Base-by-base conservation (phyloP, 768 basidiomycete genomes). In the Leccinum olivaceopallidum region DNA sequence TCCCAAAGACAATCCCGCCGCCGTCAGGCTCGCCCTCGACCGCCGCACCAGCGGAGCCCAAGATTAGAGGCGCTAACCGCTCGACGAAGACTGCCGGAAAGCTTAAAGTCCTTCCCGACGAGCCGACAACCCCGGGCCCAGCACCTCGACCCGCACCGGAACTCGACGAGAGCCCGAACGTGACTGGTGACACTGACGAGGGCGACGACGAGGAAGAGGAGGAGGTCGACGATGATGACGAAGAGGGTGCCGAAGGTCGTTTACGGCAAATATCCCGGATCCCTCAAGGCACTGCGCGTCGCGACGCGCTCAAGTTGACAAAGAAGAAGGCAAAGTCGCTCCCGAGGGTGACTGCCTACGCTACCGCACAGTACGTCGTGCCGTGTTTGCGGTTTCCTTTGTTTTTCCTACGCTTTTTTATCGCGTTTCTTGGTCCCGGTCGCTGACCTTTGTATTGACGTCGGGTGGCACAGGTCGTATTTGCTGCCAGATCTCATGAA, bases 311-410 rank as follows among this genome's bases (percentile, higher is more conserved):
- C 62, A 87, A 81, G 60, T 75, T 98, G 64, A 98, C 95, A 2
- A 96, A 97, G 78, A 95, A 92, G 78, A 96, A 95, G 72, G 94
- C 94, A 3, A 95, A 95, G 71, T 87, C 86, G 13, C 73, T 97
- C 13, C 95, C 95, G 34, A 79, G 95, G 67, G 95, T 95, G n/a
- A 97, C 95, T 3, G 95, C 95, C 5, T 97, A 96, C 75, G 94
- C 95, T 49, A 97, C 94, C 16, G 92, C 95, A 34, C 88, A 83
- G 95, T 95, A 74, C 66, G 76, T 61, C 24, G 34, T 5, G 7
- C 36, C 44, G 5, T 3, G 2, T 0, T 12, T 14, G 32, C 3
- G 34, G n/a, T 12, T 24, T 16, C 22, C 53, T 26, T 37, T 54
- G 22, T 36, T 16, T 30, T 28, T 18, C 16, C 9, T 28, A 9